Evolutionary conservation across 169 alveolate species (phyloP).

Genomic region (Plasmodium chabaudi): DNA sequence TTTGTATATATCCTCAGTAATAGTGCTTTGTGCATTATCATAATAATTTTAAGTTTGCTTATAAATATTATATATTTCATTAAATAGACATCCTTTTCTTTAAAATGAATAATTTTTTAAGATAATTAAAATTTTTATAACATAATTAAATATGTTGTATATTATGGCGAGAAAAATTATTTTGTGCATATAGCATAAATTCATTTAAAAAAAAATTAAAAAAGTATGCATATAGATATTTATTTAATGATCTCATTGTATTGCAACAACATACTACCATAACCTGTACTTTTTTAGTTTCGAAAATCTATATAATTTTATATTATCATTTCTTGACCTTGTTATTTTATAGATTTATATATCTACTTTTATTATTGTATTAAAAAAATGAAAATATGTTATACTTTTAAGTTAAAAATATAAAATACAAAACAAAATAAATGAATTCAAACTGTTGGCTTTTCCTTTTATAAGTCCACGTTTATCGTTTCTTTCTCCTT

Average conservation of each 20-base stretch:
- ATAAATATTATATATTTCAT: slow-evolving; percentile 5
- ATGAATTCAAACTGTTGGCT: too few species aligned
- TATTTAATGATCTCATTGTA: slow-evolving; percentile 9
- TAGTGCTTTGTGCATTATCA: background rate
- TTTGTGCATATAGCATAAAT: background rate
- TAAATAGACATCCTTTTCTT: slow-evolving; percentile 1
- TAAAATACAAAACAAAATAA: too few species aligned
- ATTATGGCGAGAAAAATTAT: background rate
- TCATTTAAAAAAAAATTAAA: background rate
- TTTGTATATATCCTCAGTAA: slow-evolving; percentile 11
- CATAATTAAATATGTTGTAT: background rate
- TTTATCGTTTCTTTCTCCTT: background rate
- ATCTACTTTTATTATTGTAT: too few species aligned
- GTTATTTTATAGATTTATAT: background rate
- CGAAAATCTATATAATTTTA: slow-evolving; percentile 8
- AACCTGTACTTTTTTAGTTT: slow-evolving; percentile 11
- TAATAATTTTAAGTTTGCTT: background rate
- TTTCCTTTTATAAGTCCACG: too few species aligned
- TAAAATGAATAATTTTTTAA: background rate
- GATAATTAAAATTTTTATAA: background rate
- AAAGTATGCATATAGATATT: background rate
- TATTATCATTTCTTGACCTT: slow-evolving; percentile 4
- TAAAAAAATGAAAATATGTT: too few species aligned
- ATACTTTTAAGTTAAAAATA: too few species aligned
- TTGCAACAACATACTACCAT: slow-evolving; percentile 22